Percentiles rank a stretch among this genome's conserved stretches.
phyloP scores from a whole-genome alignment of 805 yeast species.

The Tetrapisispora phaffii region DNA sequence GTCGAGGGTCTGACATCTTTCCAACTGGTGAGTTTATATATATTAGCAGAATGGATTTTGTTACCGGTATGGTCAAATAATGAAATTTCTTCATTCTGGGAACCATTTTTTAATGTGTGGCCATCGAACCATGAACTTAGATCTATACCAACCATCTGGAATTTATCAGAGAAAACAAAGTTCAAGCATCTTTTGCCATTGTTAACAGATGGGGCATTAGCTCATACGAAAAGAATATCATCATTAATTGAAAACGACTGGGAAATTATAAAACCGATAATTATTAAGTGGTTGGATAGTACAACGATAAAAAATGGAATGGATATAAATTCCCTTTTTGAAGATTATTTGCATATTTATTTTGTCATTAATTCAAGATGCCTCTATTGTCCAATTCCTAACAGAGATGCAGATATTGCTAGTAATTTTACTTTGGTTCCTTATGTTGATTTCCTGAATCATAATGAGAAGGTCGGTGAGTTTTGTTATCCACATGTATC shows the following conservation, averaged over 20 bases:
- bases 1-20: conserved; percentile 43
- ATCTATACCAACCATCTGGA: conserved; percentile 59
- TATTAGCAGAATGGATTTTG: conserved; percentile 23
- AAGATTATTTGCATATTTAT: conserved; percentile 60
- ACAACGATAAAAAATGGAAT: not conserved
- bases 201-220: conserved; percentile 38
- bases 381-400: conserved; percentile 61
- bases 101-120: conserved; percentile 53
- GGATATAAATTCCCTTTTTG: conserved; percentile 6
- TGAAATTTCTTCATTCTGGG: conserved; percentile 44
- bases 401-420: conserved; percentile 31
- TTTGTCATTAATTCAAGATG: conserved; percentile 87
- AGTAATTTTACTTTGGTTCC: conserved; percentile 90
- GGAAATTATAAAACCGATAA: conserved; percentile 26
- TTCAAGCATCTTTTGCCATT: conserved; percentile 25
- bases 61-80: conserved; percentile 19
- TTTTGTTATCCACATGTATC: conserved; percentile 44
- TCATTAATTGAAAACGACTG: conserved; percentile 39
- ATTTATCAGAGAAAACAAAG: conserved; percentile 20
- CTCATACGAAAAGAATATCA: conserved; percentile 35
- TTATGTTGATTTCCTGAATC: conserved; percentile 80
- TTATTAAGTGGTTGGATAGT: conserved; percentile 13
- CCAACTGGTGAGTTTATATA: conserved; percentile 46
- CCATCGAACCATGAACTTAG: conserved; percentile 48
- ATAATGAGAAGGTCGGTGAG: conserved; percentile 36